Conservation (phyloP, 768 basidiomycete genomes). For the Postia placenta region DNA sequence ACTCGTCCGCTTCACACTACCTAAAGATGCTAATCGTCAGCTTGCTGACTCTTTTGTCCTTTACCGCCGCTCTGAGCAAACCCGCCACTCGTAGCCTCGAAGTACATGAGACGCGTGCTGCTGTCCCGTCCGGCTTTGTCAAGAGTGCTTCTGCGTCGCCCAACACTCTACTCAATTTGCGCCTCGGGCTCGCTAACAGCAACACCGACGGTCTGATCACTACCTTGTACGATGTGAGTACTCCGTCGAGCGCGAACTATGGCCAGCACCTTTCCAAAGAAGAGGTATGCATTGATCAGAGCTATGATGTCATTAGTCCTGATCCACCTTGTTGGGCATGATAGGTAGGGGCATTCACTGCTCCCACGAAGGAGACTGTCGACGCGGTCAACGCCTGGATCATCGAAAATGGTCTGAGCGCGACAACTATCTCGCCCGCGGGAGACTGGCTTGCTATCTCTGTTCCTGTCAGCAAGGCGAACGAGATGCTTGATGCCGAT, state of each 20-base stretch:
- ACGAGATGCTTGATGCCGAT: constrained; percentile 24
- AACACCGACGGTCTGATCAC: constrained; percentile 30
- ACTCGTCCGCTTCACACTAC: too few relatives aligned
- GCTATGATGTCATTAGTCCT: background rate
- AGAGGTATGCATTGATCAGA: constrained; percentile 33
- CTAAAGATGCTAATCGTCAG: background rate
- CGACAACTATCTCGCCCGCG: constrained; percentile 20
- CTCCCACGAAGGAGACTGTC: constrained; percentile 17
- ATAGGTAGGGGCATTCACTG: constrained; percentile 11
- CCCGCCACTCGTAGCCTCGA: constrained; percentile 11
- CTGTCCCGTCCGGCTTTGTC: constrained; percentile 23
- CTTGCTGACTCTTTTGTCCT: constrained; percentile 6
- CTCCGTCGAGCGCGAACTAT: constrained; percentile 30
- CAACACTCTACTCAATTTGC: constrained; percentile 28
- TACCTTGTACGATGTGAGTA: constrained; percentile 27
- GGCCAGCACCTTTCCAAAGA: constrained; percentile 33
- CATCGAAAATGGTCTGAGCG: constrained; percentile 16
- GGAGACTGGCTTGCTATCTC: constrained; percentile 24
- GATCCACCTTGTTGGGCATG: background rate
- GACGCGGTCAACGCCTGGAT: constrained; percentile 23
- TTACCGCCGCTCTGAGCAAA: constrained; percentile 12
- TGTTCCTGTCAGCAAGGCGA: constrained; percentile 23
- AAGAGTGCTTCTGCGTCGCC: constrained; percentile 23
- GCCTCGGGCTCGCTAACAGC: constrained; percentile 29
- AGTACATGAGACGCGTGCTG: constrained; percentile 21